Evolutionary conservation across 1,284 basidiomycete genomes (phyloP).

Genomic region (Moniliophthora roreri): DNA sequence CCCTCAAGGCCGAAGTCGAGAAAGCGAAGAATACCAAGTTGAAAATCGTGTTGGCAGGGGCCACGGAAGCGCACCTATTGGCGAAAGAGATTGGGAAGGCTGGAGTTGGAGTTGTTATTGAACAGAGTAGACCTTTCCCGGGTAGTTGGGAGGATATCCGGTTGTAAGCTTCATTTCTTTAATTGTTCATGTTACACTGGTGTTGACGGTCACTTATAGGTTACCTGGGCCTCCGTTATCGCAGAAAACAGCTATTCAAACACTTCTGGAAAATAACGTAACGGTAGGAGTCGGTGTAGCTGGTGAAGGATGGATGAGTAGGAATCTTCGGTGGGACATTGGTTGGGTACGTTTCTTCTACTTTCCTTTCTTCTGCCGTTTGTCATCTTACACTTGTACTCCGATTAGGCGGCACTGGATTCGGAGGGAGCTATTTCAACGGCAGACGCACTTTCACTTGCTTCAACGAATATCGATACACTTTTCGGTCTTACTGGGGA

Average conservation of each 20-base stretch:
- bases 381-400: not conserved
- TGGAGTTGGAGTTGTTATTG: slow-evolving; percentile 55
- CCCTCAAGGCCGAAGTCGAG: slow-evolving; percentile 57
- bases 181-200: slow-evolving; percentile 20
- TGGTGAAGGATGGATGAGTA: slow-evolving; percentile 30
- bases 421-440: slow-evolving; percentile 42
- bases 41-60: slow-evolving; percentile 43
- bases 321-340: slow-evolving; percentile 54
- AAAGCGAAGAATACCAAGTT: slow-evolving; percentile 25
- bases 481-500: slow-evolving; percentile 39
- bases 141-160: slow-evolving; percentile 47
- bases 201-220: not conserved
- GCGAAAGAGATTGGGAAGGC: slow-evolving; percentile 54
- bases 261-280: slow-evolving; percentile 48
- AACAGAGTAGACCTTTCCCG: slow-evolving; percentile 49
- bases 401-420: slow-evolving; percentile 22
- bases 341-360: slow-evolving; percentile 39
- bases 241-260: slow-evolving; percentile 41
- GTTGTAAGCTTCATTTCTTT: slow-evolving; percentile 33
- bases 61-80: slow-evolving; percentile 55
- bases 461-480: slow-evolving; percentile 60
- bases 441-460: slow-evolving; percentile 56
- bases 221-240: slow-evolving; percentile 51
- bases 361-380: not conserved
- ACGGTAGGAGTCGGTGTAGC: slow-evolving; percentile 53